Base-by-base conservation (phyloP, 139 green algal genomes). In the Coccomyxa sp. region DNA sequence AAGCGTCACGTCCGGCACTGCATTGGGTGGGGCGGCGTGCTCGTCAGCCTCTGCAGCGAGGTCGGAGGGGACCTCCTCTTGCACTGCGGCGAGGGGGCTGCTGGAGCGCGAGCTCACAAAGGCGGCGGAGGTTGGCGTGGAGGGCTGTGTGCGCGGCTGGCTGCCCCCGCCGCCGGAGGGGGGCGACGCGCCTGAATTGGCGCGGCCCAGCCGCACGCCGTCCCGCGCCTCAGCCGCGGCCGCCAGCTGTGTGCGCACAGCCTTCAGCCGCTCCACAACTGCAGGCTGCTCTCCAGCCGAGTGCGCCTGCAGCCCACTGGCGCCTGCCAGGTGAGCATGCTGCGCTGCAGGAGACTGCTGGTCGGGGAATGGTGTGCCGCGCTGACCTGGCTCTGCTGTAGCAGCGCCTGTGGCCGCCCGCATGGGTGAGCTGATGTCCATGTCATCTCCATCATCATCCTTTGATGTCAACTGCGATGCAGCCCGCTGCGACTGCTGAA, bases 1-100 rank as follows among this genome's bases (percentile, higher is more conserved):
- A 21, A 93, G 88, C 38, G 91, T 95, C 25, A 94, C 83, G 7
- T 89, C 93, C 16, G 90, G 91, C 27, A 27, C 23, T 27, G 23
- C 67, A 75, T 7, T 75, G 21, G 21, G 23, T 75, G 23, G 23
- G 25, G 67, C 67, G 25, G 67, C 67, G 9, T 51, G 38, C 38
- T 51, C 38, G 3, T 51, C 38, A 51, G 38, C 38, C 38, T 51
- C 38, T 51, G 38, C 38, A 51, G 38, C 38, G 38, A 51, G 38
- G 38, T 51, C 38, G 38, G 38, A 51, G 38, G 38, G 38, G 38
- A 51, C 38, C 38, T 51, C 38, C 38, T 51, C 38, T 7, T 51
- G 38, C 38, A 51, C 38, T 51, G 38, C 38, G 38, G 38, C 38
- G 38, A 51, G 38, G 38, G 38, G 38, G 38, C 38, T 51, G 38